These are phyloP conservation scores for Mercurialis annua DNA, from an alignment of 345 rosid species.

Conservation along the genomic window DNA sequence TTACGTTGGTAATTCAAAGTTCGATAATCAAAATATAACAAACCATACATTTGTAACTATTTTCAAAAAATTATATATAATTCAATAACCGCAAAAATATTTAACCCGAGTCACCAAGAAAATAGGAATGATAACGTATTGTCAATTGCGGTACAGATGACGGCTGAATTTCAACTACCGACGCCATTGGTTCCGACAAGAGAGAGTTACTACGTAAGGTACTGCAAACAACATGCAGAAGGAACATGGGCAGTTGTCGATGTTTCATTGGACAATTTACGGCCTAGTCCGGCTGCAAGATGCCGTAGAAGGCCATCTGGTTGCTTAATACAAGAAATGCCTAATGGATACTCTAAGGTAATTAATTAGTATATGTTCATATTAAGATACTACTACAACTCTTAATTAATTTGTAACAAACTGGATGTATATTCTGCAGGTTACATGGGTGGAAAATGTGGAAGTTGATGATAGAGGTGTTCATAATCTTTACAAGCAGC, in stretches of 20 bases:
- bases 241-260: constrained; percentile 94
- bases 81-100: too few relatives aligned
- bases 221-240: constrained; percentile 69
- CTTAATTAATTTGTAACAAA: background rate
- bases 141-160: constrained; percentile 65
- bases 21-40: too few relatives aligned
- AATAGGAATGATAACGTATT: too few relatives aligned
- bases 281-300: constrained; percentile 43
- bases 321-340: constrained; percentile 74
- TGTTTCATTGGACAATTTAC: constrained; percentile 71
- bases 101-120: too few relatives aligned
- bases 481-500: constrained; percentile 55
- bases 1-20: too few relatives aligned
- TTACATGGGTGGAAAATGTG: constrained; percentile 90
- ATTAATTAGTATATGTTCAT: too few relatives aligned
- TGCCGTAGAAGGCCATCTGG: constrained; percentile 89
- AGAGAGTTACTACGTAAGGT: constrained; percentile 64
- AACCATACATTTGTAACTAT: too few relatives aligned
- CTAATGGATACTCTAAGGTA: constrained; percentile 81
- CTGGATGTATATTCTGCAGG: constrained; percentile 42
- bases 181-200: constrained; percentile 82
- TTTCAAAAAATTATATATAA: too few relatives aligned
- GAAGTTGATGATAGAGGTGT: constrained; percentile 78
- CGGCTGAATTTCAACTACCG: constrained; percentile 72
- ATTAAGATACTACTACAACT: too few relatives aligned